Base-by-base conservation (phyloP, 805 yeast genomes). In the Zygoascus biomembranicola region DNA sequence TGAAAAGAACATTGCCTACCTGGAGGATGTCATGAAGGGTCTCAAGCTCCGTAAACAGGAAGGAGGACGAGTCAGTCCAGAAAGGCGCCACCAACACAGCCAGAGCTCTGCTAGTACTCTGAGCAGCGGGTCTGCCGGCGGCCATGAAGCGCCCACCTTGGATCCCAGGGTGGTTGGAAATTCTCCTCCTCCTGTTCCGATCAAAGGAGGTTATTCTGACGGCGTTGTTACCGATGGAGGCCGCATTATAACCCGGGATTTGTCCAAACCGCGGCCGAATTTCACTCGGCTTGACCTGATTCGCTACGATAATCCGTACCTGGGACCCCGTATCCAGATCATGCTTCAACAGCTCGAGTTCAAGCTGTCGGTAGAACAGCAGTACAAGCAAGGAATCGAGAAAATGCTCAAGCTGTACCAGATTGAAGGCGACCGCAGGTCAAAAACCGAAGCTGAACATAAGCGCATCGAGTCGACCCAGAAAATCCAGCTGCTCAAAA, bases 291-390 rank as follows among this genome's bases (percentile, higher is more conserved):
- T 70, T 32, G 99, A 94, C 67, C 75, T 94, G 53, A 77, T 89
- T 66, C 90, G 90, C 62, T 90, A 89, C 65, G 97, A 94, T 63
- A 87, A 96, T 61, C 97, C 97, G 0, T 87, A 95, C 0, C 73
- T 94, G 60, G 97, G 97, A 10, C 97, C 94, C 63, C 80, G 94
- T 58, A 94, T 94, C 64, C 97, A 89, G 69, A 84, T 87, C 62
- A 90, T 94, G 98, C 77, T 92, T 52, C 97, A 90, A 70, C 95
- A 90, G 69, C 76, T 94, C 55, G 96, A 90, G 66, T 90, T 92
- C 69, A 94, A 94, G 69, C 76, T 92, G 47, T 94, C 92, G 64
- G 95, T 92, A 41, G 99, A 94, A 68, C 82, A 87, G 61, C 96
- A 94, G 69, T 94, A 92, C 69, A 83, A 84, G 62, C 92, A 84